Evolutionary conservation across 192 early-diverging fungal genomes (phyloP).

Genomic region (Podila minutissima): DNA sequence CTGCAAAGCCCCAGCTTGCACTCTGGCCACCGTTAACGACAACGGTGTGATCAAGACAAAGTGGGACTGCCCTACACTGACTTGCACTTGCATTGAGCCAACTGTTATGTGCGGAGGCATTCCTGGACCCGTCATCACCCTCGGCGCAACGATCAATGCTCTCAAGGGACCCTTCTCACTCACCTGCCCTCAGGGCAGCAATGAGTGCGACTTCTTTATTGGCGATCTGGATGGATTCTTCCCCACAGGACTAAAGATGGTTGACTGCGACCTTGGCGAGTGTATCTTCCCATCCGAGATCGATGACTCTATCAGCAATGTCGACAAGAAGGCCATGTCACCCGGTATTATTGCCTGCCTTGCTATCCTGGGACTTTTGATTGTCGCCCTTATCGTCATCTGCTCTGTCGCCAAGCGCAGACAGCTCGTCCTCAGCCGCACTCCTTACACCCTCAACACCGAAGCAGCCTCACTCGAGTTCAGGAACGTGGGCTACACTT

Average conservation of each 20-base stretch:
- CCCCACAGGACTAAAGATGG: conserved; percentile 60
- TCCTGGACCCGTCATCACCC: conserved; percentile 42
- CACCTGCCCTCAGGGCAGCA: conserved; percentile 53
- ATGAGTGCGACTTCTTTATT: conserved; percentile 53
- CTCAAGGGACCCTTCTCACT: conserved; percentile 55
- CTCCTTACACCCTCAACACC: conserved; percentile 17
- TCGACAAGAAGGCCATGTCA: conserved; percentile 5
- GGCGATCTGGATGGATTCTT: conserved; percentile 59
- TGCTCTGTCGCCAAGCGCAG: conserved; percentile 26
- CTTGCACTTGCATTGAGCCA: conserved; percentile 58
- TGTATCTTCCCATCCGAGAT: conserved; percentile 59
- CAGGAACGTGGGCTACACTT: conserved; percentile 38
- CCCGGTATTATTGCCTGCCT: conserved; percentile 31
- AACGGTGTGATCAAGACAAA: conserved; percentile 20
- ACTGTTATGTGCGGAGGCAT: conserved; percentile 64
- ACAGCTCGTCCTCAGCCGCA: conserved; percentile 16
- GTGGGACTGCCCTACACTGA: conserved; percentile 53
- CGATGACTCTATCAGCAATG: neutral
- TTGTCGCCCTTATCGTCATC: conserved; percentile 20
- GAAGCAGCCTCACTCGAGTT: conserved; percentile 44
- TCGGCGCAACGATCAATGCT: conserved; percentile 44
- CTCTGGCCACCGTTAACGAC: conserved; percentile 27
- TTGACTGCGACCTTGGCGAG: conserved; percentile 63
- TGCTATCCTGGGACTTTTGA: conserved; percentile 23
- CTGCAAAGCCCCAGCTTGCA: conserved; percentile 56